These are phyloP conservation scores for Talaromyces proteolyticus DNA, from an alignment of 495 filamentous ascomycete species.

Conservation along the genomic window DNA sequence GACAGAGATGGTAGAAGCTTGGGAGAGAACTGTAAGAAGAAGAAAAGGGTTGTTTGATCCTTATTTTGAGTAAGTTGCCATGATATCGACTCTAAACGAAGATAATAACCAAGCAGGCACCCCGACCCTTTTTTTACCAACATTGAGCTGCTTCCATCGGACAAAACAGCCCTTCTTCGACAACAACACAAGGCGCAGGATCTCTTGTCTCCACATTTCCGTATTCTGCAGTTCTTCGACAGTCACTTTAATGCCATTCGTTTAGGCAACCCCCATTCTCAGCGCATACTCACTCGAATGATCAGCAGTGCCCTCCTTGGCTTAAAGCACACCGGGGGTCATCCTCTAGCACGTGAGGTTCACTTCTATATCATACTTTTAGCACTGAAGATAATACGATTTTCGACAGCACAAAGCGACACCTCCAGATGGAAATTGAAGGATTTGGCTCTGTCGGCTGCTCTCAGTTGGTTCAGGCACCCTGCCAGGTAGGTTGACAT, in stretches of 20 bases:
- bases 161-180: slow-evolving; percentile 67
- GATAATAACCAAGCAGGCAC: slow-evolving; percentile 42
- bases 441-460: slow-evolving; percentile 79
- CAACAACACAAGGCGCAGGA: slow-evolving; percentile 73
- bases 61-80: slow-evolving; percentile 49
- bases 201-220: slow-evolving; percentile 76
- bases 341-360: slow-evolving; percentile 85
- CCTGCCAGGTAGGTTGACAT: slow-evolving; percentile 51
- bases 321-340: slow-evolving; percentile 60
- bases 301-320: slow-evolving; percentile 68
- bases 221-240: slow-evolving; percentile 79
- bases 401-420: slow-evolving; percentile 56
- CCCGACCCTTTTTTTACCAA: slow-evolving; percentile 84
- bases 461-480: slow-evolving; percentile 79
- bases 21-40: slow-evolving; percentile 74
- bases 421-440: slow-evolving; percentile 70
- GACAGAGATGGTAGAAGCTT: slow-evolving; percentile 75
- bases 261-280: slow-evolving; percentile 70
- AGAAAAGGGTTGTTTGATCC: slow-evolving; percentile 75
- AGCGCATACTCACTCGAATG: slow-evolving; percentile 73
- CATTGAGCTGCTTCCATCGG: slow-evolving; percentile 88
- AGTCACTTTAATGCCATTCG: slow-evolving; percentile 92
- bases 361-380: slow-evolving; percentile 85
- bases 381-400: slow-evolving; percentile 66
- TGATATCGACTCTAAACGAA: not conserved